These are phyloP conservation scores for Phoma sp. DNA, from an alignment of 2,329 filamentous ascomycete species.

Conservation along the genomic window DNA sequence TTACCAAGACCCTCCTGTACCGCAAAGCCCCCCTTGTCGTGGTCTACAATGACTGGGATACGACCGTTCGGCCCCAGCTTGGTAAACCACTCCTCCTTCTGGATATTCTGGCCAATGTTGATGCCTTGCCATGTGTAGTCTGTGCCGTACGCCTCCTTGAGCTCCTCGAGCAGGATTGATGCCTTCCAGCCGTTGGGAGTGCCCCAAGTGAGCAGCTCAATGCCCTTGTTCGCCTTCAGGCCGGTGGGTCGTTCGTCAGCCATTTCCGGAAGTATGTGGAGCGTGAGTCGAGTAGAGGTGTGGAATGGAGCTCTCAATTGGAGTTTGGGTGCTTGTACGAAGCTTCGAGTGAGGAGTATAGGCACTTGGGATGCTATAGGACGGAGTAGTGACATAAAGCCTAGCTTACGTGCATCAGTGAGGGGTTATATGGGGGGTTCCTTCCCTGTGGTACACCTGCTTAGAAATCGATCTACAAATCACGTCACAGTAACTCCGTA, in stretches of 20 bases:
- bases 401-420: slow-evolving; percentile 18
- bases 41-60: slow-evolving; percentile 71
- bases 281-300: slow-evolving; percentile 24
- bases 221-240: slow-evolving; percentile 67
- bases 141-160: slow-evolving; percentile 68
- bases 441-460: background rate
- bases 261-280: slow-evolving; percentile 32
- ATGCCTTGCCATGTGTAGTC: slow-evolving; percentile 67
- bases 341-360: slow-evolving; percentile 20
- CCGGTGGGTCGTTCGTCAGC: slow-evolving; percentile 58
- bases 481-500: slow-evolving; percentile 2
- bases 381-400: slow-evolving; percentile 33
- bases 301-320: slow-evolving; percentile 28
- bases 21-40: slow-evolving; percentile 66
- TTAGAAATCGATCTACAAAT: slow-evolving; percentile 22
- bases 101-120: slow-evolving; percentile 66
- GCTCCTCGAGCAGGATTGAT: slow-evolving; percentile 69
- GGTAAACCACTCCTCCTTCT: slow-evolving; percentile 73
- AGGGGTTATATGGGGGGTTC: slow-evolving; percentile 35
- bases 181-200: slow-evolving; percentile 62
- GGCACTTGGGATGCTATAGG: slow-evolving; percentile 26
- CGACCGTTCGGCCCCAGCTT: slow-evolving; percentile 69
- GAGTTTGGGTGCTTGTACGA: slow-evolving; percentile 18
- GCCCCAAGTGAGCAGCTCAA: slow-evolving; percentile 68
- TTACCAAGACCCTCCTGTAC: slow-evolving; percentile 55